Evolutionary conservation across 2,329 filamentous ascomycete genomes (phyloP).

Genomic region (Salinomyces thailandicus): DNA sequence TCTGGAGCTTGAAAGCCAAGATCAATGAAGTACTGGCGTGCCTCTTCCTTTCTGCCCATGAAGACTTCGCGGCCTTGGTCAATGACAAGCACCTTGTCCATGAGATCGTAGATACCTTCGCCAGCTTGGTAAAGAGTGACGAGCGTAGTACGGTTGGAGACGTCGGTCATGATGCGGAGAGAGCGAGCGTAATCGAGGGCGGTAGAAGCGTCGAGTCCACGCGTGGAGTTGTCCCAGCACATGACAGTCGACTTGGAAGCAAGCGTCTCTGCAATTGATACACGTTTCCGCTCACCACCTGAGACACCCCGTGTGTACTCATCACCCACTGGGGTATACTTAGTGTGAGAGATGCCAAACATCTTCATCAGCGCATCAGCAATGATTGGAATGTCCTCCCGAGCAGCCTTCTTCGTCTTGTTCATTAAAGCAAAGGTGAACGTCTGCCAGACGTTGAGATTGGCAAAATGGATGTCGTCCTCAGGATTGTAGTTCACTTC

Average conservation of each 20-base stretch:
- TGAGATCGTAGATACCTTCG: constrained; percentile 58
- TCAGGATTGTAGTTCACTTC: constrained; percentile 72
- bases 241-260: constrained; percentile 63
- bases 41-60: constrained; percentile 51
- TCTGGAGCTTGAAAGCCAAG: constrained; percentile 52
- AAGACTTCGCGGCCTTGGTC: constrained; percentile 61
- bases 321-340: constrained; percentile 65
- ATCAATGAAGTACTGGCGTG: constrained; percentile 55
- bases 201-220: constrained; percentile 69
- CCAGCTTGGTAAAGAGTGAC: constrained; percentile 64
- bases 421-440: constrained; percentile 64
- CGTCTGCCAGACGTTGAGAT: constrained; percentile 67
- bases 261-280: constrained; percentile 67
- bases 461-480: constrained; percentile 65
- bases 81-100: constrained; percentile 74
- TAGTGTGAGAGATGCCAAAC: constrained; percentile 68
- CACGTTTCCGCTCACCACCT: constrained; percentile 71
- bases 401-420: constrained; percentile 60
- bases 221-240: constrained; percentile 70
- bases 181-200: constrained; percentile 69
- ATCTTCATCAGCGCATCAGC: constrained; percentile 62
- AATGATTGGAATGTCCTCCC: constrained; percentile 55
- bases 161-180: constrained; percentile 69
- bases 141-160: constrained; percentile 59
- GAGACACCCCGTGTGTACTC: constrained; percentile 62